phyloP scores from a whole-genome alignment of 108 stramenopile genomes.

The Nitzschia palea region DNA sequence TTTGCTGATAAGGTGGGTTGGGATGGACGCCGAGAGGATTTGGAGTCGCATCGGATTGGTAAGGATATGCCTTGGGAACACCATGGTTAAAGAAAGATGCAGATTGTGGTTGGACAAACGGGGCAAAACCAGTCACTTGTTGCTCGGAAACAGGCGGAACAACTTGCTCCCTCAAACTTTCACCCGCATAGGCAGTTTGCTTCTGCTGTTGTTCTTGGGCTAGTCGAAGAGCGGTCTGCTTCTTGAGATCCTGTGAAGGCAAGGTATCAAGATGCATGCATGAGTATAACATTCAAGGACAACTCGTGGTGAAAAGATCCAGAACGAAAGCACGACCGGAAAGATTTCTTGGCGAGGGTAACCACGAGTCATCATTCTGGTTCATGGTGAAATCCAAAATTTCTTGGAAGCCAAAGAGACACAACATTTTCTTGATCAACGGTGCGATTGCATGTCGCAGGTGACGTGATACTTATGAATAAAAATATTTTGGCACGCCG shows the following conservation, averaged over 20 bases:
- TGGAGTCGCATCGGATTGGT: too few relatives aligned
- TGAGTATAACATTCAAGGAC: conserved; percentile 9
- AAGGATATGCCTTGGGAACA: neutral
- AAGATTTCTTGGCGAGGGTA: too few relatives aligned
- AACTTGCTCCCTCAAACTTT: neutral
- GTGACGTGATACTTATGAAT: conserved; percentile 9
- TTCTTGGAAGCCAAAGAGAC: too few relatives aligned
- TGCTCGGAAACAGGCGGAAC: neutral
- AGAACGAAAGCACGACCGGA: too few relatives aligned
- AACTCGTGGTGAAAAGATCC: too few relatives aligned
- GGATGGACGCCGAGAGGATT: too few relatives aligned
- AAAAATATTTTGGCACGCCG: conserved; percentile 9
- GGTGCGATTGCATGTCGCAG: neutral
- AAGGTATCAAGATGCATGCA: neutral
- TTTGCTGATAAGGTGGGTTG: too few relatives aligned
- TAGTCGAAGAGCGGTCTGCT: conserved; percentile 66
- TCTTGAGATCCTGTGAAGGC: conserved; percentile 68
- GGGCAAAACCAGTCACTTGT: neutral
- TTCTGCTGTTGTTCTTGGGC: conserved; percentile 58
- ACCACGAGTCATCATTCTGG: too few relatives aligned
- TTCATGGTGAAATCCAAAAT: too few relatives aligned
- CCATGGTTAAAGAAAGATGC: neutral
- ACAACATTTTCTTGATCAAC: too few relatives aligned
- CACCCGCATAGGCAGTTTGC: neutral
- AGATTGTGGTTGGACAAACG: neutral